Evolutionary conservation across 352 stramenopile species (phyloP).

Genomic region (Discostella stelligera): DNA sequence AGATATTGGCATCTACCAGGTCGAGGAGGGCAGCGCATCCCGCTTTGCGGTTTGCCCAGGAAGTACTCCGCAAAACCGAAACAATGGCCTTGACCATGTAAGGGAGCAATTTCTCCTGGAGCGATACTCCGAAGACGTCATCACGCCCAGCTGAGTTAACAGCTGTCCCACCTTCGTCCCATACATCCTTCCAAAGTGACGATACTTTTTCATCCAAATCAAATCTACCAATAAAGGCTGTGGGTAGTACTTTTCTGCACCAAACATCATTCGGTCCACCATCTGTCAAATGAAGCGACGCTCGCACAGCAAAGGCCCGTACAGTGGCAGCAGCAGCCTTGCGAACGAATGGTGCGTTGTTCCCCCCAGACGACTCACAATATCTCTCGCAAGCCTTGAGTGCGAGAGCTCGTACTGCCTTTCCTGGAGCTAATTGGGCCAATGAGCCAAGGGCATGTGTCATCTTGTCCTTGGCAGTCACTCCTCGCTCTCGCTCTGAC

Average conservation of each 20-base stretch:
- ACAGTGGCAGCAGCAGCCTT: slow-evolving; percentile 66
- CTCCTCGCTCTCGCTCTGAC: slow-evolving; percentile 67
- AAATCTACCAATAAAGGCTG: slow-evolving; percentile 72
- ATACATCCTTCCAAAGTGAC: slow-evolving; percentile 75
- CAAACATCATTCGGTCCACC: slow-evolving; percentile 74
- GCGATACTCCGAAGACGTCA: slow-evolving; percentile 49
- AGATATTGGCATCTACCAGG: slow-evolving; percentile 59
- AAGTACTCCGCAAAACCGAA: slow-evolving; percentile 57
- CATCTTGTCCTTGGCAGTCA: slow-evolving; percentile 75
- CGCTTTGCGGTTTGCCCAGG: slow-evolving; percentile 62
- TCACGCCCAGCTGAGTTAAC: slow-evolving; percentile 27
- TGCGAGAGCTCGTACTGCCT: slow-evolving; percentile 63
- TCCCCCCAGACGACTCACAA: slow-evolving; percentile 63
- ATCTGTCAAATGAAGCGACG: slow-evolving; percentile 69
- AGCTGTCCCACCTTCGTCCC: slow-evolving; percentile 71
- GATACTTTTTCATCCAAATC: slow-evolving; percentile 67
- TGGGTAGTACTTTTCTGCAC: slow-evolving; percentile 65
- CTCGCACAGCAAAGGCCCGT: slow-evolving; percentile 69
- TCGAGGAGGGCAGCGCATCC: slow-evolving; percentile 58
- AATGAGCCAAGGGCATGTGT: slow-evolving; percentile 72
- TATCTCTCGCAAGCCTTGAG: slow-evolving; percentile 71
- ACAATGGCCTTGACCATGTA: slow-evolving; percentile 57
- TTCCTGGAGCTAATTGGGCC: slow-evolving; percentile 62
- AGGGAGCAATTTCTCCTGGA: slow-evolving; percentile 72
- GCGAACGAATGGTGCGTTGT: slow-evolving; percentile 66